Evolutionary conservation across 257 asterid genomes (phyloP), one percentile per base, ranked within the genome.

Genomic region (Gentiana macrophylla): DNA sequence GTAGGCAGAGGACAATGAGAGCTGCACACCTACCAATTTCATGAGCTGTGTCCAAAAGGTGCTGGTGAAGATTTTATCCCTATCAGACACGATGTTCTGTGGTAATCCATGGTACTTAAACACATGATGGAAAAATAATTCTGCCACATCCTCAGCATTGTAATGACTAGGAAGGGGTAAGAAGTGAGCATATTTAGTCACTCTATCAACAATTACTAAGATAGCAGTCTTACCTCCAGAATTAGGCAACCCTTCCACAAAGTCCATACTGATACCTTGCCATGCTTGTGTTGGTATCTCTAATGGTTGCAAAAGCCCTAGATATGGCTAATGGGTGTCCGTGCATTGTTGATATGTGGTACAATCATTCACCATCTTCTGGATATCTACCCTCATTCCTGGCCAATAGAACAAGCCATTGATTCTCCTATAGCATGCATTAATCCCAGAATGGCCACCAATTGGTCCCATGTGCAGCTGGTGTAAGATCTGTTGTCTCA

Each of bases 131-230:
- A 24, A 24, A 24, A 24, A 24, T 24, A 24, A 24, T 24, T 24
- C 24, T 24, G 24, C 24, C 24, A 24, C 24, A 24, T 24, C 24
- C 2, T 1, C 0, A 2, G 51, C 7, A 2, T 49, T 37, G 32
- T 4, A 49, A 0, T 41, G 63, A 2, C 49, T 45, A 2, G 12
- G 6, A 1, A 55, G 5, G 0, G 56, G 4, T 7, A 9, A 2
- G 32, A 61, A 24, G 24, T 24, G 24, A 24, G 24, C 24, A 24
- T 24, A 24, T 24, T 24, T 24, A 24, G 24, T 24, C 2, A 61
- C 2, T 4, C 65, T 50, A 38, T 61, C 57, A 4, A 61, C 58
- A 5, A 61, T 57, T 1, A 61, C 65, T 2, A 61, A 15, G 5
- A 61, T 61, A 5, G 41, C 13, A 1, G 13, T 32, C 6, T 15